Evolutionary conservation across 371 early-diverging fungal genomes (phyloP), one percentile per base, ranked within the genome.

Genomic region (Mucor lusitanicus): DNA sequence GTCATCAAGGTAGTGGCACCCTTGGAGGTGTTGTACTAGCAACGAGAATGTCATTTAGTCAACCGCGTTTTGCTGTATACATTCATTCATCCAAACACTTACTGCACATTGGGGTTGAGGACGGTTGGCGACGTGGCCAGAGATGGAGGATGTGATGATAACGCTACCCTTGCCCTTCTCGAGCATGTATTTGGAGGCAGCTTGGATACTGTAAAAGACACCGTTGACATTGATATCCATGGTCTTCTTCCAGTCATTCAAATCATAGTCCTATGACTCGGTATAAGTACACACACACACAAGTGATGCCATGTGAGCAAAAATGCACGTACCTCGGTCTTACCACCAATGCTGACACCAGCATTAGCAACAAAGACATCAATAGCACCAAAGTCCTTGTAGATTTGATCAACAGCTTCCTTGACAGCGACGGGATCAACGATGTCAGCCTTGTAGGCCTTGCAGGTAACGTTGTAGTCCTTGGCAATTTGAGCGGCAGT

Each of bases 1-100:
- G 81, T 70, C 84, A 83, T 76, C 76, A 79, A 74, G 63, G 83
- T 86, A n/a, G 85, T 86, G n/a, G 89, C 88, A 7, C 88, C 88
- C 73, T 88, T 88, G 27, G 87, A 85, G n/a, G 84, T 72, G 28
- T 83, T 85, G 61, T 88, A 83, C 81, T 81, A 68, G 35, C 12
- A 40, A 27, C 3, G 6, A 35, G n/a, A 4, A 35, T 35, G 9
- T 1, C n/a, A 2, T 37, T 56, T n/a, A 61, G 32, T 32, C 30
- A 55, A 17, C 11, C 7, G 42, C 23, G 9, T 33, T 53, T 30
- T 3, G 19, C 19, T 28, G 6, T 13, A 19, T 37, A 35, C 21
- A 19, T 30, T 6, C 30, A 11, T 19, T 17, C 15, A 37, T 12
- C 23, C 3, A 2, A 11, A 44, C 21, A 74, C 81, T 78, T 77